Evolutionary conservation across 257 asterid species (phyloP).

Genomic region (Przewalskia tangutica): DNA sequence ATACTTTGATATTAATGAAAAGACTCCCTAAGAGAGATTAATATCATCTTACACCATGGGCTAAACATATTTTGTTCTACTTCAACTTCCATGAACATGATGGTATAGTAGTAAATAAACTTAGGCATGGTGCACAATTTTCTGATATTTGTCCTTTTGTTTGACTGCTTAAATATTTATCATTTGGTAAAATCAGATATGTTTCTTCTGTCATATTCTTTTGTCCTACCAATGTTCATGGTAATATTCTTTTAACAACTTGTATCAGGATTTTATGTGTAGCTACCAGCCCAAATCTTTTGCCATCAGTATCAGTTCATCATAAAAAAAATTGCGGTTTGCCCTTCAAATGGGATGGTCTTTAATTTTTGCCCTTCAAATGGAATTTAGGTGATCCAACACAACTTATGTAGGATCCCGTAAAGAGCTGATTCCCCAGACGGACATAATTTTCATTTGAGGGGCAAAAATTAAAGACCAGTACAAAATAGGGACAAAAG

Average conservation of each 20-base stretch:
- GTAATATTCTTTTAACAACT: background rate
- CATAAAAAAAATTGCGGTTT: too few relatives aligned
- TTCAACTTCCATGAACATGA: background rate
- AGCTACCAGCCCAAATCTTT: background rate
- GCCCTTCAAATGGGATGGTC: too few relatives aligned
- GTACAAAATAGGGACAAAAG: too few relatives aligned
- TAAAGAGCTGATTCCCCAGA: too few relatives aligned
- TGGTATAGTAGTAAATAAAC: background rate
- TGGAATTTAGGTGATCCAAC: too few relatives aligned
- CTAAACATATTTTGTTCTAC: constrained; percentile 9
- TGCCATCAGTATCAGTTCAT: background rate
- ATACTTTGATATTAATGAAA: too few relatives aligned
- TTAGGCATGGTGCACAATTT: background rate
- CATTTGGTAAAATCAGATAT: background rate
- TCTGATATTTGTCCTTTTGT: background rate
- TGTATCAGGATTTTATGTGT: background rate
- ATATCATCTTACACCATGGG: too few relatives aligned
- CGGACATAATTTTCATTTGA: too few relatives aligned
- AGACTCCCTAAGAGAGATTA: too few relatives aligned
- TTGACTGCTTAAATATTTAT: background rate
- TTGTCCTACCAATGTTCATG: background rate
- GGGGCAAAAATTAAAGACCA: too few relatives aligned
- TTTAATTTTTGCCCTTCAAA: too few relatives aligned
- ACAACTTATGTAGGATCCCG: too few relatives aligned
- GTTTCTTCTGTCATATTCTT: background rate